phyloP scores from a whole-genome alignment of 768 basidiomycete species.

The Rhodotorula sphaerocarpa region DNA sequence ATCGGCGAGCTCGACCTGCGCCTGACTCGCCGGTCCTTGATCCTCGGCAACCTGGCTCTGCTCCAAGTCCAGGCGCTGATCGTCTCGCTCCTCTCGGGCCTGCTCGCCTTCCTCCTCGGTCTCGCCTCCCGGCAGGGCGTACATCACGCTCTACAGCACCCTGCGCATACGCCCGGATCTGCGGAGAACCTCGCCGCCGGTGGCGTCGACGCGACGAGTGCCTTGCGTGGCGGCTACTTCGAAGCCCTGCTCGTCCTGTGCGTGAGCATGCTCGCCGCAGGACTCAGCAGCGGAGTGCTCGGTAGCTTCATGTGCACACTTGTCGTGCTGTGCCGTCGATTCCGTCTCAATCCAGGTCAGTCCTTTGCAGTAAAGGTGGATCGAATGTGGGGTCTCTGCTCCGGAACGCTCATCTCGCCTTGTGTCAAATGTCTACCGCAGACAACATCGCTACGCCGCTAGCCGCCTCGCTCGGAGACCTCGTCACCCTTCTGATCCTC shows the following conservation, averaged over 20 bases:
- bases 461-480: constrained; percentile 83
- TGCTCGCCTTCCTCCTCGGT: constrained; percentile 65
- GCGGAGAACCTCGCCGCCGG: not conserved
- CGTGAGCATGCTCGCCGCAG: constrained; percentile 55
- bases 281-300: constrained; percentile 59
- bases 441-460: constrained; percentile 95
- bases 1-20: constrained; percentile 81
- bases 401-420: no score
- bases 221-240: constrained; percentile 41
- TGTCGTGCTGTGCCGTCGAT: constrained; percentile 66
- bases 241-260: constrained; percentile 46
- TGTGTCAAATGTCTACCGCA: no score
- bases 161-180: constrained; percentile 12
- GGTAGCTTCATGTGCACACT: constrained; percentile 88
- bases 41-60: constrained; percentile 72
- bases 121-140: constrained; percentile 40
- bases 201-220: not conserved
- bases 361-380: no score
- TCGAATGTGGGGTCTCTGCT: no score
- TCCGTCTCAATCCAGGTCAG: constrained; percentile 74
- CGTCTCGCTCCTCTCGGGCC: constrained; percentile 78
- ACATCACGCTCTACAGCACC: constrained; percentile 29
- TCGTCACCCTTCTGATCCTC: constrained; percentile 77
- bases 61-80: constrained; percentile 88
- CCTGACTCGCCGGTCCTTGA: constrained; percentile 54